phyloP scores from a whole-genome alignment of 257 asterid genomes.

The Eustoma russellianum region DNA sequence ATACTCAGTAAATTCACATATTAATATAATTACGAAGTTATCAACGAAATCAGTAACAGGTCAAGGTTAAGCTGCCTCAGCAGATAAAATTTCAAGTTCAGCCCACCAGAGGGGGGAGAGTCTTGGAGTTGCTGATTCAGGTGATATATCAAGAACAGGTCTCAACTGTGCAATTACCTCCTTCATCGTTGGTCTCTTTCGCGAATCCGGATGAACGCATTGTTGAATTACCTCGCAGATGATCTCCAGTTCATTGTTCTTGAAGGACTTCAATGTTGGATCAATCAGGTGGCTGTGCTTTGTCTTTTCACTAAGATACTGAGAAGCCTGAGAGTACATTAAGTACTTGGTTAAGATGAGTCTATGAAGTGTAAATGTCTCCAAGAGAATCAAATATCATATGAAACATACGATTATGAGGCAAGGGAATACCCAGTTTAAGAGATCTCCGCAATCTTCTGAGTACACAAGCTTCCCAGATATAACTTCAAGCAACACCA shows the following conservation, averaged over 20 bases:
- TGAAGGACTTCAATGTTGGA: conserved; percentile 55
- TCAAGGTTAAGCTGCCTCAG: conserved; percentile 51
- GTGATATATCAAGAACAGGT: conserved; percentile 45
- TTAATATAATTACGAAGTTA: no score
- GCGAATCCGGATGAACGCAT: conserved; percentile 44
- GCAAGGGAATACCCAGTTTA: conserved; percentile 46
- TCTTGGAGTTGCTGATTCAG: conserved; percentile 71
- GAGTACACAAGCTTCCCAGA: conserved; percentile 59
- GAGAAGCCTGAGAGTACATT: conserved; percentile 35
- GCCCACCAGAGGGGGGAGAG: conserved; percentile 99
- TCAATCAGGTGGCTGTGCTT: conserved; percentile 39
- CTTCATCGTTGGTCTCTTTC: conserved; percentile 51
- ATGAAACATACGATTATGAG: background rate
- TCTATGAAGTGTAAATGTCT: background rate
- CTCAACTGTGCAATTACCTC: conserved; percentile 45
- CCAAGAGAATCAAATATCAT: background rate
- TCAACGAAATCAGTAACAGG: no score
- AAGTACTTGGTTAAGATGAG: background rate
- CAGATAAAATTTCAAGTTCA: conserved; percentile 85
- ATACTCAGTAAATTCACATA: no score
- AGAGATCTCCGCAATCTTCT: conserved; percentile 45
- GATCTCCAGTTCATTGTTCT: conserved; percentile 48
- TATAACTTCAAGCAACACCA: conserved; percentile 63
- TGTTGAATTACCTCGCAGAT: conserved; percentile 57
- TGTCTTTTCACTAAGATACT: conserved; percentile 41